These are phyloP conservation scores for Hygrophorus russula DNA, from an alignment of 768 basidiomycete genomes.

Conservation along the genomic window DNA sequence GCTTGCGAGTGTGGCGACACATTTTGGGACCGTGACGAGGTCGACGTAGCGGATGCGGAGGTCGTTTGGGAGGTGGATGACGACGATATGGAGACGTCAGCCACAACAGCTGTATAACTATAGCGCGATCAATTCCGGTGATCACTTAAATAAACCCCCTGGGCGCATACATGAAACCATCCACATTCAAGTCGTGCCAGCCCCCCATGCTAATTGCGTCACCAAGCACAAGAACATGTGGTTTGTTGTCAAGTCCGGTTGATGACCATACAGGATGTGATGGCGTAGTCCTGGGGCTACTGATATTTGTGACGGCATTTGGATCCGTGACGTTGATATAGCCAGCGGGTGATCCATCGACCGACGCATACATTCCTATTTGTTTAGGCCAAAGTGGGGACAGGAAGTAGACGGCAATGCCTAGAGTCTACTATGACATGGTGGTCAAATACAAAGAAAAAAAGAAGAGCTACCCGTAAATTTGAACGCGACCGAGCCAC, in stretches of 20 bases:
- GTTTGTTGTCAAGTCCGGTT: not conserved
- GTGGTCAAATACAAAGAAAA: not conserved
- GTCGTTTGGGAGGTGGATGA: too few relatives aligned
- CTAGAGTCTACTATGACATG: not conserved
- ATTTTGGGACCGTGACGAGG: too few relatives aligned
- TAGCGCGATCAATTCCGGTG: not conserved
- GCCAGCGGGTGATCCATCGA: not conserved
- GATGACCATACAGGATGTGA: not conserved
- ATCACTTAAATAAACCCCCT: not conserved
- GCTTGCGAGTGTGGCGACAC: too few relatives aligned
- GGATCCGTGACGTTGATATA: constrained; percentile 1
- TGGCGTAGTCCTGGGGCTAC: not conserved
- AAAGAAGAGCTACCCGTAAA: not conserved
- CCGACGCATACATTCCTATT: not conserved
- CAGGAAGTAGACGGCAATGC: constrained; percentile 1
- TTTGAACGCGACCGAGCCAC: not conserved
- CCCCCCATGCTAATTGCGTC: not conserved
- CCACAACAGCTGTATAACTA: not conserved
- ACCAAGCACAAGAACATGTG: not conserved
- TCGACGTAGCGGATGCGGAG: too few relatives aligned
- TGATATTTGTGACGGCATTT: not conserved
- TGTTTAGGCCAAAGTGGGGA: not conserved
- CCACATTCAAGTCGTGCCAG: not conserved
- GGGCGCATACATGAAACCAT: not conserved
- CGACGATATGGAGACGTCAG: not conserved